Evolutionary conservation across 108 stramenopile species (phyloP).

Genomic region (Discostella pseudostelligera): DNA sequence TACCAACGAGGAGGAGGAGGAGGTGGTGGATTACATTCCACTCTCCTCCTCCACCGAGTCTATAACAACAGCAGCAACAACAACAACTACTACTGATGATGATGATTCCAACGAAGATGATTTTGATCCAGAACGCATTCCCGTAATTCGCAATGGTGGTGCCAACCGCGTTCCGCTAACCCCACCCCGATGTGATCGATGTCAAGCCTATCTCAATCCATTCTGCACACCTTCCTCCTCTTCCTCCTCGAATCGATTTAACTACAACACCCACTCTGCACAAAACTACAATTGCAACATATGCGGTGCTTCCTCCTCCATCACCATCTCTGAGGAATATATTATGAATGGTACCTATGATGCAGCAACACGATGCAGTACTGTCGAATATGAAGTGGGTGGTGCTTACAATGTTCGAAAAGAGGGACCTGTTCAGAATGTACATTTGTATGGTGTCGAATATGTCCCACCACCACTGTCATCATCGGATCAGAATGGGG

Average conservation of each 20-base stretch:
- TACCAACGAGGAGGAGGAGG: neutral
- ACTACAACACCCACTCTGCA: constrained; percentile 9
- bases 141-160: constrained; percentile 33
- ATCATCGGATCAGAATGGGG: constrained; percentile 22
- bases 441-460: constrained; percentile 69
- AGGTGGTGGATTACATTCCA: constrained; percentile 36
- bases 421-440: constrained; percentile 32
- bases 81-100: too few species aligned
- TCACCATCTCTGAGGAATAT: constrained; percentile 31
- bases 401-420: constrained; percentile 63
- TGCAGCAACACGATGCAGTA: constrained; percentile 41
- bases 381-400: constrained; percentile 72
- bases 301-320: constrained; percentile 49
- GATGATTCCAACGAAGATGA: neutral
- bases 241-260: neutral
- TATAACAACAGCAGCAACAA: neutral
- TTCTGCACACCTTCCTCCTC: constrained; percentile 50
- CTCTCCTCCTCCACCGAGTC: constrained; percentile 8
- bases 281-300: constrained; percentile 59
- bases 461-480: constrained; percentile 41
- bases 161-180: constrained; percentile 19
- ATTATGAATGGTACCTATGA: constrained; percentile 22
- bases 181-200: constrained; percentile 68
- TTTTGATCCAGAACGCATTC: constrained; percentile 44
- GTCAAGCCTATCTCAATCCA: constrained; percentile 78